Base-by-base conservation (phyloP, 2,329 filamentous ascomycete genomes). In the Chaetomium strumarium region DNA sequence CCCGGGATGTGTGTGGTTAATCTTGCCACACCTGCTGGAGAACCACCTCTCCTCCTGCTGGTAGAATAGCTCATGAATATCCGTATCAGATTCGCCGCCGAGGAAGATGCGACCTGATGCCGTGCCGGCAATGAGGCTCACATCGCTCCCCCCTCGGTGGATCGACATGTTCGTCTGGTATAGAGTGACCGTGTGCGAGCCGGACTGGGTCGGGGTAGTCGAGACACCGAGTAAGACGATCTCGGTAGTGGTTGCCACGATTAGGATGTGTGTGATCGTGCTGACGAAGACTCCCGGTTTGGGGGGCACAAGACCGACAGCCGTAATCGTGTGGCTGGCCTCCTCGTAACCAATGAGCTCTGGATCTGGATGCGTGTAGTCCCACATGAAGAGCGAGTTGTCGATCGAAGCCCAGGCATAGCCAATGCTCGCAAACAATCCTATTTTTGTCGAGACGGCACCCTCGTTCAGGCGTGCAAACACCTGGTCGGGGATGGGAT, bases 11-110 rank as follows among this genome's bases (percentile, higher is more conserved):
- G 86, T 92, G 67, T 96, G 93, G 66, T 95, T 95, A 58, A 92
- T 84, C 70, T 91, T 96, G 55, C 86, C 84, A 66, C 89, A 95
- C 59, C 87, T 82, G 68, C 84, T 90, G 49, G 88, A 86, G 66
- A 99, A 99, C 93, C 93, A 99, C 62, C 88, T 86, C 70, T 99
- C 93, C 68, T 97, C 90, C 64, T 96, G 90, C 70, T 97, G 92
- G 67, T 99, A 99, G 61, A 87, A 91, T 49, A 99, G 80, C 70
- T 99, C 93, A 67, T 93, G 89, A 44, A 99, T 83, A 62, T 97
- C 91, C 58, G 90, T 90, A 59, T 92, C 88, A 46, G 77, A 79
- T 46, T 79, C 80, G 36, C 90, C 89, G 39, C 87, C 85, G 64
- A 96, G 96, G 75, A 99, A 99, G 59, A 99, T 93, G 56, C 93